Evolutionary conservation across 345 rosid species (phyloP), one percentile per base, ranked within the genome.

Genomic region (Gynandropsis gynandra): DNA sequence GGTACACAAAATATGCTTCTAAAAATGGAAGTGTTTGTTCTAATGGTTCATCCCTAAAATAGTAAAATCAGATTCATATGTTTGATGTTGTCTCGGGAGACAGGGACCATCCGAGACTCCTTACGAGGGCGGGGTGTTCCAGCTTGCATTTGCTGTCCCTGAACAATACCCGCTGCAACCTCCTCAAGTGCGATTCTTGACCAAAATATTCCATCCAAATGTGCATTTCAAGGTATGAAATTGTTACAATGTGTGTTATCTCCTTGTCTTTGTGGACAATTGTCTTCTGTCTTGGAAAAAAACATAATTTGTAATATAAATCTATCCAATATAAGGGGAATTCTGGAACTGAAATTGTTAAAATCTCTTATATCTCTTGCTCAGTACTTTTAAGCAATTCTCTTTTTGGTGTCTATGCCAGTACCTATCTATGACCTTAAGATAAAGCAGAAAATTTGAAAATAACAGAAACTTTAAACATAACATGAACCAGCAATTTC

Each of bases 101-200:
- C 53, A 92, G 95, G 95, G 99, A 35, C 95, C 99, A 18, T 83
- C 95, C 0, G 99, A 93, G 79, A 93, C 99, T 44, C 99, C 99
- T 37, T 93, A 67, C 48, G 99, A 93, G 63, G 97, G 97, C 11
- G 95, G 99, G 37, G 83, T 88, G 11, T 93, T 93, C 76, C 95
- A 93, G 74, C 97, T 88, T 50, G 90, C 87, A 8, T 83, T 88
- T 62, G 74, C 97, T 58, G 95, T 88, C 58, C 99, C 99, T 14
- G 99, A 88, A 63, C 95, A 80, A 37, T 93, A 93, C 66, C 99
- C 97, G 54, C 46, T 93, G 59, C 97, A 93, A 56, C 99, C 99
- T 60, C 99, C 99, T 42, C 99, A 88, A 88, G 99, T 92, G 15
- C 83, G 95, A 39, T 93, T 88, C 75, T 71, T 87, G 73, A 83